Evolutionary conservation across 2,329 filamentous ascomycete species (phyloP).

Genomic region (Aspergillus pseudoterreus): DNA sequence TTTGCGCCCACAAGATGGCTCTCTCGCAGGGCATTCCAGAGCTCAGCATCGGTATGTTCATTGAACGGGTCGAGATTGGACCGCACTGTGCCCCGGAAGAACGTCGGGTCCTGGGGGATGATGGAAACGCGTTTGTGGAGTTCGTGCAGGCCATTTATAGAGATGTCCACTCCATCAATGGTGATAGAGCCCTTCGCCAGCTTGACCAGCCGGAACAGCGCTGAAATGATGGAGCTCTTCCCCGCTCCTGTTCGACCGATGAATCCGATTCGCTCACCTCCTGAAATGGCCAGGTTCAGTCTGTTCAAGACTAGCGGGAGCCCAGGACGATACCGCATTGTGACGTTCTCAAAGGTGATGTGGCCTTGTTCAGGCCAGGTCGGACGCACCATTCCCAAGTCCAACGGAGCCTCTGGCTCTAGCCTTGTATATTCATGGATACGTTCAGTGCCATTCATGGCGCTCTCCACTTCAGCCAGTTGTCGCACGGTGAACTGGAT

Average conservation of each 20-base stretch:
- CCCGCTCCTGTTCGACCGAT: constrained; percentile 45
- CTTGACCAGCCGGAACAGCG: constrained; percentile 43
- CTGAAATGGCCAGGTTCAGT: constrained; percentile 48
- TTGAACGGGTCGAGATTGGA: constrained; percentile 46
- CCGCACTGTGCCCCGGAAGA: constrained; percentile 44
- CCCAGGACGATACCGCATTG: constrained; percentile 74
- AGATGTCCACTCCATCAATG: constrained; percentile 44
- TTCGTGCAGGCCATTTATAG: constrained; percentile 37
- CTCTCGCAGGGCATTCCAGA: constrained; percentile 46
- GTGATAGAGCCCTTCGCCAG: constrained; percentile 38
- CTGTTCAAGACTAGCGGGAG: constrained; percentile 71
- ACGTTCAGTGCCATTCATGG: constrained; percentile 95
- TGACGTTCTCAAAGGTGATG: constrained; percentile 69
- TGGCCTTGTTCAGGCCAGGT: constrained; percentile 85
- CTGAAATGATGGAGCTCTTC: constrained; percentile 46
- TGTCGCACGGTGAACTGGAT: constrained; percentile 92
- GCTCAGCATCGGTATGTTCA: constrained; percentile 43
- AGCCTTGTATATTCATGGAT: constrained; percentile 83
- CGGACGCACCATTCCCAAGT: constrained; percentile 65
- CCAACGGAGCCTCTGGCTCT: constrained; percentile 83
- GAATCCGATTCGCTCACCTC: constrained; percentile 48
- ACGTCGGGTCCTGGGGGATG: constrained; percentile 45
- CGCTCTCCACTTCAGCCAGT: constrained; percentile 92
- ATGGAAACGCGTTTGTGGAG: constrained; percentile 43
- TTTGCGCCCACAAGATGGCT: constrained; percentile 38